phyloP scores from a whole-genome alignment of 1,284 basidiomycete genomes.

The Rugiboletus extremiorientalis region DNA sequence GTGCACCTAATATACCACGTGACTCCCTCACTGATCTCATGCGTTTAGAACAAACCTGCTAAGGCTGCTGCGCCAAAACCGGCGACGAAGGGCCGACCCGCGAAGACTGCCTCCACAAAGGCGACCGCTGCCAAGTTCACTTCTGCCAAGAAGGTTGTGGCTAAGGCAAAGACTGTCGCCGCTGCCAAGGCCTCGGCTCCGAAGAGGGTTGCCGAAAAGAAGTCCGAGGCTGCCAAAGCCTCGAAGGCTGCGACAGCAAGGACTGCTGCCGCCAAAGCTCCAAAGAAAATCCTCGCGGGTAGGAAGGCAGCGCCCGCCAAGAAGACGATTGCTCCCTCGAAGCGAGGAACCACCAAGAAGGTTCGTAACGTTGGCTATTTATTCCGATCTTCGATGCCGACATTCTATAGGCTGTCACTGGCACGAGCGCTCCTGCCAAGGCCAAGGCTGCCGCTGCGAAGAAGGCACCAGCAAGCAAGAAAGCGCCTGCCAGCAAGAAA shows the following conservation, averaged over 20 bases:
- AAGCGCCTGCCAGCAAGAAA: constrained; percentile 34
- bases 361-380: constrained; percentile 28
- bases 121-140: constrained; percentile 14
- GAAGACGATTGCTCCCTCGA: constrained; percentile 48
- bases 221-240: constrained; percentile 21
- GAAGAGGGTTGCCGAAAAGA: constrained; percentile 27
- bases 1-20: constrained; percentile 28
- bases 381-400: not conserved
- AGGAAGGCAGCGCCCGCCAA: constrained; percentile 48
- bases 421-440: constrained; percentile 38
- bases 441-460: constrained; percentile 37
- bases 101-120: constrained; percentile 31
- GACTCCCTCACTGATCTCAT: constrained; percentile 16
- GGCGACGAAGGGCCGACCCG: constrained; percentile 33
- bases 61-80: constrained; percentile 33
- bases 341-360: constrained; percentile 56
- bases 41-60: constrained; percentile 58
- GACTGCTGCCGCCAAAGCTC: constrained; percentile 18
- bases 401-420: constrained; percentile 45
- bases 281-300: constrained; percentile 35
- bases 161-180: constrained; percentile 23
- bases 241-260: constrained; percentile 25
- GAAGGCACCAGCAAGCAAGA: constrained; percentile 37
- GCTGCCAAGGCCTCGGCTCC: constrained; percentile 26
- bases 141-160: constrained; percentile 18